A percentile compares a stretch with the other conserved stretches of the same genome.
Conservation (phyloP, 208 protist genomes). For the Leishmania martiniquensis region DNA sequence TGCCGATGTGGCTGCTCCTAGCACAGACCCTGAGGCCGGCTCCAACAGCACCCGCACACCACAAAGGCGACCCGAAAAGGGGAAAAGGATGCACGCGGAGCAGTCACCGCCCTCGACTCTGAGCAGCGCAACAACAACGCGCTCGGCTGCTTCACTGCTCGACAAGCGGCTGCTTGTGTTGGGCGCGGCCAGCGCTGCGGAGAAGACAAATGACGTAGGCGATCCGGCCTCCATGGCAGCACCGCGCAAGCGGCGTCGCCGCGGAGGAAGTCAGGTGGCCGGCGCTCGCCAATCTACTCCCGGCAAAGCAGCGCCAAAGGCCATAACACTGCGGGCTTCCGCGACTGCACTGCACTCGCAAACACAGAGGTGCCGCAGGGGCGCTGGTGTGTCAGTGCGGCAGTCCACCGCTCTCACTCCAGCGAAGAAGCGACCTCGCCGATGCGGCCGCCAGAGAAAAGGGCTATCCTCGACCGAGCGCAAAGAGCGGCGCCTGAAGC, state of each 20-base stretch:
- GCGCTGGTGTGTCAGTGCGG: neutral
- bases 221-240: neutral
- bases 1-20: neutral
- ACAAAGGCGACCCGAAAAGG: neutral
- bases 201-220: neutral
- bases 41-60: conserved; percentile 1
- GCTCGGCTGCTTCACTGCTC: neutral
- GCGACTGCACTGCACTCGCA: neutral
- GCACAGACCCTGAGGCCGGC: neutral
- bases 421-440: neutral
- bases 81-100: neutral
- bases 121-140: conserved; percentile 3
- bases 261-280: conserved; percentile 2
- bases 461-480: conserved; percentile 17
- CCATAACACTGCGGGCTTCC: neutral
- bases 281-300: neutral
- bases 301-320: neutral
- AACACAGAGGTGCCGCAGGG: neutral
- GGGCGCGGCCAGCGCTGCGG: neutral
- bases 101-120: neutral
- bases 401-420: neutral
- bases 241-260: conserved; percentile 1
- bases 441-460: neutral
- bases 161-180: neutral
- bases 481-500: conserved; percentile 24